Conservation (phyloP, 163 green algal genomes). For the Scenedesmus sp. region DNA sequence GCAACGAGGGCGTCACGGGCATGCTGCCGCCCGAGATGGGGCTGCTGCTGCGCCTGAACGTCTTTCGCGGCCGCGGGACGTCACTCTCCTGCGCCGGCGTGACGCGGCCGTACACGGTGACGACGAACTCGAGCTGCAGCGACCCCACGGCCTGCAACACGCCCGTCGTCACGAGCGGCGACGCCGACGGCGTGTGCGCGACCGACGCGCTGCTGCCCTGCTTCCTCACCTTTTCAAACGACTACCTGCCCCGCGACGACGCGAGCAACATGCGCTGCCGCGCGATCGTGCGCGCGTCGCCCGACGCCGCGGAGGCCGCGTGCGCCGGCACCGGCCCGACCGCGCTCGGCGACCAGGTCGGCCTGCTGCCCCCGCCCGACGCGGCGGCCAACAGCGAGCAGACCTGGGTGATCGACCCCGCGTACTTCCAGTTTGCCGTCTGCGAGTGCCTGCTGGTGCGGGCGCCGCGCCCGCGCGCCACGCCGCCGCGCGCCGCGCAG, state of each 20-base stretch:
- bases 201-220: conserved; percentile 8
- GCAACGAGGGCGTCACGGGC: conserved; percentile 36
- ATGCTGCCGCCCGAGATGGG: conserved; percentile 10
- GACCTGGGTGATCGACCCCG: conserved; percentile 9
- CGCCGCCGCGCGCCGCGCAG: too few species aligned
- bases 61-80: background rate
- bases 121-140: conserved; percentile 18
- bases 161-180: background rate
- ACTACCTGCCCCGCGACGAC: background rate
- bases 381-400: background rate
- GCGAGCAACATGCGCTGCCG: conserved; percentile 26
- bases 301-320: background rate
- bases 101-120: conserved; percentile 2
- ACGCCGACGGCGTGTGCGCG: background rate
- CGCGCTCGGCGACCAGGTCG: background rate
- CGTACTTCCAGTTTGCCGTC: conserved; percentile 16
- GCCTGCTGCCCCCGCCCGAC: background rate
- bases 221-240: conserved; percentile 8
- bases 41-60: background rate
- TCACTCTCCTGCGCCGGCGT: conserved; percentile 19
- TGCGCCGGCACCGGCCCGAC: background rate
- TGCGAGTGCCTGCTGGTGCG: conserved; percentile 24
- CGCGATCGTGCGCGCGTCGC: background rate
- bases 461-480: too few species aligned
- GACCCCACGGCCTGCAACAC: background rate